Conservation (phyloP, 257 asterid genomes). For the Jacaranda copaia region DNA sequence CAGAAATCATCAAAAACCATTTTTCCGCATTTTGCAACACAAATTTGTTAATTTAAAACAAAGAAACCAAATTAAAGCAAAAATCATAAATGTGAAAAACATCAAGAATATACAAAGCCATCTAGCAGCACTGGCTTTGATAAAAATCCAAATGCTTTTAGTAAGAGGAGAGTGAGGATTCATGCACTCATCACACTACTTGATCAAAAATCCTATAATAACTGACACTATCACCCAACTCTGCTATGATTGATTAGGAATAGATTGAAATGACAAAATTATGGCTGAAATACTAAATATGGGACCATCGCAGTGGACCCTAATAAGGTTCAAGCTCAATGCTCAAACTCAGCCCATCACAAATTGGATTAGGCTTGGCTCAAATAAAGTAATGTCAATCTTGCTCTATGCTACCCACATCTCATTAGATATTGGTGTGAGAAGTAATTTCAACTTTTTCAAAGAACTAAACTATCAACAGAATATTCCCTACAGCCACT, state of each 20-base stretch:
- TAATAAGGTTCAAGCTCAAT: background rate
- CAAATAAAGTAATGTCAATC: slow-evolving; percentile 1
- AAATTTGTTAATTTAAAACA: slow-evolving; percentile 15
- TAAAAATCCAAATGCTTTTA: background rate
- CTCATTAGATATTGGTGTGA: slow-evolving; percentile 19
- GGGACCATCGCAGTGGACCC: background rate
- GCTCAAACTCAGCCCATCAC: background rate
- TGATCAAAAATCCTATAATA: slow-evolving; percentile 5
- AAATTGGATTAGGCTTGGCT: background rate
- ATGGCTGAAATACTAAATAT: background rate
- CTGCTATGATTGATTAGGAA: background rate
- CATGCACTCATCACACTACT: background rate
- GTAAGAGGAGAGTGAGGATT: background rate
- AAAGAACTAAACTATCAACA: background rate
- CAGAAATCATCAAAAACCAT: slow-evolving; percentile 18
- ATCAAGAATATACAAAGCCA: slow-evolving; percentile 10
- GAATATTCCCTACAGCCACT: slow-evolving; percentile 7
- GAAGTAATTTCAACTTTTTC: slow-evolving; percentile 22
- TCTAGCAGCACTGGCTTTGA: slow-evolving; percentile 13
- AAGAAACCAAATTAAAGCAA: background rate
- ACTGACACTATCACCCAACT: slow-evolving; percentile 25
- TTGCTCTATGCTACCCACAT: slow-evolving; percentile 23
- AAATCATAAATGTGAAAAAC: background rate
- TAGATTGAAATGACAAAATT: background rate
- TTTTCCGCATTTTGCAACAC: slow-evolving; percentile 6